Evolutionary conservation across 2,329 filamentous ascomycete species (phyloP).

Genomic region (Daldinia sp.): DNA sequence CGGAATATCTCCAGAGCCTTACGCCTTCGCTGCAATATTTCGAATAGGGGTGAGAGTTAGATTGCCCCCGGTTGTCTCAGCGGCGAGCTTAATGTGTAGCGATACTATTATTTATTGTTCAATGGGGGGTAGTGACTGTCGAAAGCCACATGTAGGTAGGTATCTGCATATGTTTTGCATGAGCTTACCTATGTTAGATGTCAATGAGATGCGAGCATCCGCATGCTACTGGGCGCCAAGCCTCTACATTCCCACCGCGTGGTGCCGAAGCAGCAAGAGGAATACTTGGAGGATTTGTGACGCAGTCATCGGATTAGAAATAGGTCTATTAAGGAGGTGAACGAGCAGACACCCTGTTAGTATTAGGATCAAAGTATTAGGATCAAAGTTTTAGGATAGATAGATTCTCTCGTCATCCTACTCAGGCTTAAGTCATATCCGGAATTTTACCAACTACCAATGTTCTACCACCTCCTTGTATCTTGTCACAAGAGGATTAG

Average conservation of each 20-base stretch:
- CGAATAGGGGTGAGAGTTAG: too few relatives aligned
- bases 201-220: not conserved
- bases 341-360: too few relatives aligned
- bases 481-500: too few relatives aligned
- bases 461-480: too few relatives aligned
- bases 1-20: not conserved
- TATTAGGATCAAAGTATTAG: too few relatives aligned
- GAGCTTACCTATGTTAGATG: not conserved
- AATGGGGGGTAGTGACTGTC: not conserved
- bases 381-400: too few relatives aligned
- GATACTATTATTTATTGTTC: constrained; percentile 1
- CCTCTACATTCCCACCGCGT: not conserved
- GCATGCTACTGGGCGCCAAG: constrained; percentile 2
- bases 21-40: not conserved
- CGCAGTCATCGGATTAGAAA: not conserved
- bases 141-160: not conserved
- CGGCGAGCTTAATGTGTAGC: not conserved
- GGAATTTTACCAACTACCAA: too few relatives aligned
- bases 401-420: too few relatives aligned
- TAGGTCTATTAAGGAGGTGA: too few relatives aligned
- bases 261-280: not conserved
- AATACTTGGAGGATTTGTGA: not conserved
- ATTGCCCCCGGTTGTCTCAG: not conserved
- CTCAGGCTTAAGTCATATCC: too few relatives aligned
- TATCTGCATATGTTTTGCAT: not conserved